These are phyloP conservation scores for Umbelopsis isabellina DNA, from an alignment of 192 early-diverging fungal genomes.

Conservation along the genomic window DNA sequence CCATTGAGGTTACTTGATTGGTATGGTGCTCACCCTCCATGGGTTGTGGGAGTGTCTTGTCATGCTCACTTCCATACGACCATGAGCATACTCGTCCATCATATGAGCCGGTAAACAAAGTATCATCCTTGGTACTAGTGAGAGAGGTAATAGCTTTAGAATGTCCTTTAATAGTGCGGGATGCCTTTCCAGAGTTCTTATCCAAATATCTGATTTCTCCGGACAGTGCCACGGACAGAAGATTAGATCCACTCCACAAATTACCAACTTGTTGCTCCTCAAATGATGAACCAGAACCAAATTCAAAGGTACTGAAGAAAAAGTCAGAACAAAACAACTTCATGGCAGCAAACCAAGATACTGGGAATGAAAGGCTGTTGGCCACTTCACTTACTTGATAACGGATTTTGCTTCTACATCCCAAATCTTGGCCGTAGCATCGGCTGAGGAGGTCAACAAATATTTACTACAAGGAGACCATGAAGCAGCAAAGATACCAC, in stretches of 20 bases:
- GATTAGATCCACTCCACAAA: constrained; percentile 78
- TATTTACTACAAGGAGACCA: constrained; percentile 85
- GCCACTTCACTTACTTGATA: constrained; percentile 49
- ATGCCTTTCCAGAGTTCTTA: constrained; percentile 48
- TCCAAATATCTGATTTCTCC: constrained; percentile 91
- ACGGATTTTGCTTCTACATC: constrained; percentile 75
- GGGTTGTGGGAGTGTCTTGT: constrained; percentile 41
- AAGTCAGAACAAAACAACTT: not conserved
- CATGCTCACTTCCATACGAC: constrained; percentile 51
- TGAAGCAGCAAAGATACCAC: constrained; percentile 81
- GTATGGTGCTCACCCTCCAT: constrained; percentile 70
- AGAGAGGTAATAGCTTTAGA: constrained; percentile 84
- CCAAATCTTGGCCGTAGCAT: constrained; percentile 90
- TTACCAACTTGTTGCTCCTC: constrained; percentile 94
- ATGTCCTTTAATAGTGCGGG: constrained; percentile 71
- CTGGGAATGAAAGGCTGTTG: not conserved
- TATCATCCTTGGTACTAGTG: constrained; percentile 49
- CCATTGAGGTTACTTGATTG: constrained; percentile 74
- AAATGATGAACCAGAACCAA: constrained; percentile 43
- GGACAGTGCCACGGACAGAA: constrained; percentile 80
- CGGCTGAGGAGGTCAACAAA: constrained; percentile 83
- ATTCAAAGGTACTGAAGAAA: constrained; percentile 51
- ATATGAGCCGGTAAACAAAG: constrained; percentile 87
- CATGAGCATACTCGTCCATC: constrained; percentile 90
- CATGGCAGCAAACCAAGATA: not conserved